These are phyloP conservation scores for Trichophyton equinum DNA, from an alignment of 2,329 filamentous ascomycete genomes.

Conservation along the genomic window DNA sequence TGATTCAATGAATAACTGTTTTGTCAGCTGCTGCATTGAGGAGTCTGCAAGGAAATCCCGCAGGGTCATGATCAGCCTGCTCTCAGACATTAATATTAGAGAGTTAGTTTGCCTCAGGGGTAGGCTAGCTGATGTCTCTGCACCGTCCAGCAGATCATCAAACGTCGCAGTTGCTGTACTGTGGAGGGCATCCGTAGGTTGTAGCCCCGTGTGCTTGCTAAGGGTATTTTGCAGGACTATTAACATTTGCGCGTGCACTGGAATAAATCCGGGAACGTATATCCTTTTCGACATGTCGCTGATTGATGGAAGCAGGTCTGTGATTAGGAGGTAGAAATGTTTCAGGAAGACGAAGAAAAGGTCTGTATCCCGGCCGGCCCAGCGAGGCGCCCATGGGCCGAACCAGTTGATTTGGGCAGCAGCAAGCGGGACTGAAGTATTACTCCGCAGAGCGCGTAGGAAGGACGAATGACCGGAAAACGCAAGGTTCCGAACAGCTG, in stretches of 20 bases:
- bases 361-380: constrained; percentile 78
- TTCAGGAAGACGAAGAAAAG: constrained; percentile 87
- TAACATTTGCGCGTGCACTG: constrained; percentile 72
- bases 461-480: constrained; percentile 51
- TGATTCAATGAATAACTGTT: constrained; percentile 61
- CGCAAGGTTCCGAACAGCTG: constrained; percentile 47
- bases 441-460: constrained; percentile 49
- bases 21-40: constrained; percentile 40
- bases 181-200: constrained; percentile 35
- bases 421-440: constrained; percentile 53
- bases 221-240: constrained; percentile 70
- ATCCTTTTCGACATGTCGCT: constrained; percentile 44
- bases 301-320: constrained; percentile 54
- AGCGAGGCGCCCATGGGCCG: constrained; percentile 70
- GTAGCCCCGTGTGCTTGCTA: constrained; percentile 51
- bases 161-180: constrained; percentile 47
- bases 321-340: constrained; percentile 66
- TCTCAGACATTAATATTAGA: constrained; percentile 74
- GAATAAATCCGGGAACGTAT: constrained; percentile 62
- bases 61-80: constrained; percentile 68
- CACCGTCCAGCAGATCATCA: constrained; percentile 50
- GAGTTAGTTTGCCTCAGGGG: constrained; percentile 56
- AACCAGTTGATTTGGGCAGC: constrained; percentile 69
- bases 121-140: constrained; percentile 55
- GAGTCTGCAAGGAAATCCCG: constrained; percentile 63